Percentiles rank a stretch among this genome's conserved stretches.
These are phyloP conservation scores for Trapa bicornis DNA, from an alignment of 345 rosid species.

Conservation along the genomic window DNA sequence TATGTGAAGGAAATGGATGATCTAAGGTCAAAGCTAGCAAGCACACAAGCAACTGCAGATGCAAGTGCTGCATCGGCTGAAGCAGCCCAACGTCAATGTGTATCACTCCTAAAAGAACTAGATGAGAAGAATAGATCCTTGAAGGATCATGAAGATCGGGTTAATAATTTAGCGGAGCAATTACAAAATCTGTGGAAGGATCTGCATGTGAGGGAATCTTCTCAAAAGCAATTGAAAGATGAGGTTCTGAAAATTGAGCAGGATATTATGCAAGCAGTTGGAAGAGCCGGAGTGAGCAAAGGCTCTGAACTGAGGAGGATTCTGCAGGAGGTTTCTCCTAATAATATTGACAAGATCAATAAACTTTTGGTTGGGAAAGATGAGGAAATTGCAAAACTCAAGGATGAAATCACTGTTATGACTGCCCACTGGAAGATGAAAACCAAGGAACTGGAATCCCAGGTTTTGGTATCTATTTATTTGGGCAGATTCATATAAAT, in stretches of 20 bases:
- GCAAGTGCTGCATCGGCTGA: conserved; percentile 76
- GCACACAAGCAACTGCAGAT: conserved; percentile 59
- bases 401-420: conserved; percentile 69
- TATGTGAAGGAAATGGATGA: conserved; percentile 54
- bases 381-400: conserved; percentile 62
- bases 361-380: conserved; percentile 51
- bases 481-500: not conserved
- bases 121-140: conserved; percentile 50
- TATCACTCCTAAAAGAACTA: conserved; percentile 44
- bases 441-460: conserved; percentile 73
- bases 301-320: conserved; percentile 12
- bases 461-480: conserved; percentile 24
- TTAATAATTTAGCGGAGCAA: conserved; percentile 57
- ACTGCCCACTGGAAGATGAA: conserved; percentile 83
- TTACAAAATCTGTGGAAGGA: conserved; percentile 53
- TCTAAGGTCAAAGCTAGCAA: conserved; percentile 52
- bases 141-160: conserved; percentile 61
- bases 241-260: conserved; percentile 69
- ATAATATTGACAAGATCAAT: conserved; percentile 48
- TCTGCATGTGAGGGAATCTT: conserved; percentile 65
- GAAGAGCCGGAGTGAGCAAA: conserved; percentile 12
- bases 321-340: conserved; percentile 65
- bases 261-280: conserved; percentile 63
- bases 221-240: conserved; percentile 72
- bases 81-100: conserved; percentile 64